phyloP scores from a whole-genome alignment of 176 grass and related monocot species.

The Raddia guianensis region DNA sequence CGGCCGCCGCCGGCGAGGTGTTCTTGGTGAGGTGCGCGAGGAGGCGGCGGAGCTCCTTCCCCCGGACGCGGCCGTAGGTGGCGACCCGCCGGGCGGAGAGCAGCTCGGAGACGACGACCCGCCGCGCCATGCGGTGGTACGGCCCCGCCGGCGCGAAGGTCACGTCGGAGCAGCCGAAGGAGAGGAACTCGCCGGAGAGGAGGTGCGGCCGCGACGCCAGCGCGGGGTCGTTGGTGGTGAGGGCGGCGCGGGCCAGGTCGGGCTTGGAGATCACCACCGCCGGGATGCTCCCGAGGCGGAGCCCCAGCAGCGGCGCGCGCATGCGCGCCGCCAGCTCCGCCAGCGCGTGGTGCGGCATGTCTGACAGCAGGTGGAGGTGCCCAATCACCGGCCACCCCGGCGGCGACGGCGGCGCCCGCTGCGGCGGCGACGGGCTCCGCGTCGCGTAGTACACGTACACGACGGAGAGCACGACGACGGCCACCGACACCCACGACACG shows the following conservation, averaged over 20 bases:
- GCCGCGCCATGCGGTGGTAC: slow-evolving; percentile 49
- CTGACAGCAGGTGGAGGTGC: slow-evolving; percentile 45
- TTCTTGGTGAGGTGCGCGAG: slow-evolving; percentile 33
- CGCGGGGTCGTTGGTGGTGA: slow-evolving; percentile 45
- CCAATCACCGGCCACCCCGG: slow-evolving; percentile 46
- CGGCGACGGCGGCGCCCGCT: slow-evolving; percentile 36
- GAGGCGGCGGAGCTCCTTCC: slow-evolving; percentile 45
- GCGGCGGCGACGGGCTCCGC: background rate
- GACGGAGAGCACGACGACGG: background rate
- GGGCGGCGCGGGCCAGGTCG: slow-evolving; percentile 43
- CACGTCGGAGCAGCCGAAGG: slow-evolving; percentile 53
- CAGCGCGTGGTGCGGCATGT: slow-evolving; percentile 45
- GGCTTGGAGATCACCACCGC: slow-evolving; percentile 52
- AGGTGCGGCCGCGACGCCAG: slow-evolving; percentile 49
- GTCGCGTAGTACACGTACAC: slow-evolving; percentile 4
- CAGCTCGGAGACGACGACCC: slow-evolving; percentile 47
- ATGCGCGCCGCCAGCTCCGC: slow-evolving; percentile 28
- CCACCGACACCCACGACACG: background rate
- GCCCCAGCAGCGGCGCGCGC: slow-evolving; percentile 31
- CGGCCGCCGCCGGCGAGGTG: background rate
- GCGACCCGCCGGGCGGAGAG: slow-evolving; percentile 51
- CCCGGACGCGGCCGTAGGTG: slow-evolving; percentile 28
- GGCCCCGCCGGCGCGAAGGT: slow-evolving; percentile 44
- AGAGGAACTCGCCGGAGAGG: slow-evolving; percentile 45
- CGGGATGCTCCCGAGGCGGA: slow-evolving; percentile 38